A percentile compares a stretch with the other conserved stretches of the same genome.
Conservation (phyloP, 2,329 filamentous ascomycete species). For the Fusarium phyllophilum region DNA sequence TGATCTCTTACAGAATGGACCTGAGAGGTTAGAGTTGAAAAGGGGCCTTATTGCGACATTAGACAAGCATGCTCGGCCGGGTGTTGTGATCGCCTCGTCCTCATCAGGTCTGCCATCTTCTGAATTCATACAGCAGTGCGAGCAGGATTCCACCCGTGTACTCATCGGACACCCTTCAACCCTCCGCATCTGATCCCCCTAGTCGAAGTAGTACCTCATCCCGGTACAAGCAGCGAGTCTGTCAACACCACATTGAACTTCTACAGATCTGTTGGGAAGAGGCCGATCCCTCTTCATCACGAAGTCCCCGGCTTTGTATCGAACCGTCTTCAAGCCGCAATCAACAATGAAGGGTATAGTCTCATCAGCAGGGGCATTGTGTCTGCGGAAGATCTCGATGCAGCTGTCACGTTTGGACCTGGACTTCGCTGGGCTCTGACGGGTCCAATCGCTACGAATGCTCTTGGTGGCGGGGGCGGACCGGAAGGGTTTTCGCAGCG, state of each 20-base stretch:
- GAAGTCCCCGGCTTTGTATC: not conserved
- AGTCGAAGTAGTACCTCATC: not conserved
- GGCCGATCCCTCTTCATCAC: not conserved
- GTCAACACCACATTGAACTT: not conserved
- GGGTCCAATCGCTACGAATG: not conserved
- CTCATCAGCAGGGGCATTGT: not conserved
- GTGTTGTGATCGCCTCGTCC: not conserved
- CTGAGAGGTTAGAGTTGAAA: not conserved
- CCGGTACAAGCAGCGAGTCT: not conserved
- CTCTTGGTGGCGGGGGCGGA: not conserved
- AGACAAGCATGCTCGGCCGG: not conserved
- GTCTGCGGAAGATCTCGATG: not conserved
- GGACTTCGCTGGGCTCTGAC: slow-evolving; percentile 1
- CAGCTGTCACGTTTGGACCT: not conserved
- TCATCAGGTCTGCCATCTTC: not conserved
- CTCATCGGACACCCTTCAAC: not conserved
- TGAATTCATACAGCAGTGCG: not conserved
- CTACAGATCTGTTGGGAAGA: not conserved
- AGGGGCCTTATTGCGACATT: not conserved
- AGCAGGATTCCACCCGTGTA: not conserved
- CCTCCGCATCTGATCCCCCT: not conserved
- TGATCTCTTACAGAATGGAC: not conserved
- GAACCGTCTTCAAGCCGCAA: not conserved
- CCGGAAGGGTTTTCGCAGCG: not conserved
- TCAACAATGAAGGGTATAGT: not conserved